phyloP scores from a whole-genome alignment of 1,284 basidiomycete genomes.

The Boletus semigastroideus region DNA sequence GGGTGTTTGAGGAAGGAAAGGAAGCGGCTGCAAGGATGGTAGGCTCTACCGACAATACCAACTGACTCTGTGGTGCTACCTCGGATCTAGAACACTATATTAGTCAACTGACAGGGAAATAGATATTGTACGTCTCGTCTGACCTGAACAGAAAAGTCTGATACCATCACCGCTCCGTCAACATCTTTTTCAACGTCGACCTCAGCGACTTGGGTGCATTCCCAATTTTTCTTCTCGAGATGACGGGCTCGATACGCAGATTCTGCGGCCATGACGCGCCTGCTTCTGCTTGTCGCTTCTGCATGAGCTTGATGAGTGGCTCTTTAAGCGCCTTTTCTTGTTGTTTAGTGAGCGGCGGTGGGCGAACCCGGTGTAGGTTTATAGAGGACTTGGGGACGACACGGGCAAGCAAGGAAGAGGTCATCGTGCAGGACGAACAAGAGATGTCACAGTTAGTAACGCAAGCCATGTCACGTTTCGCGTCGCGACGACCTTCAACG shows the following conservation, averaged over 20 bases:
- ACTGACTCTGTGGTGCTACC: no score
- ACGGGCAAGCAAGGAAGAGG: slow-evolving; percentile 37
- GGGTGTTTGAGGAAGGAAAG: slow-evolving; percentile 54
- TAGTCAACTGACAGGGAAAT: not conserved
- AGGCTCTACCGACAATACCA: not conserved
- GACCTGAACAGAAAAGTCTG: slow-evolving; percentile 4
- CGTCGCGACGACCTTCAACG: slow-evolving; percentile 4
- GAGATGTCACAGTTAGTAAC: not conserved
- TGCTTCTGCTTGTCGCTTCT: slow-evolving; percentile 37
- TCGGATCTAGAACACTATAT: not conserved
- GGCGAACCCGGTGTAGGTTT: slow-evolving; percentile 25
- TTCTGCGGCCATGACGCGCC: slow-evolving; percentile 43
- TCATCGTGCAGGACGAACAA: not conserved
- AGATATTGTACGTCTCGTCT: not conserved
- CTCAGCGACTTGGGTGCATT: slow-evolving; percentile 37
- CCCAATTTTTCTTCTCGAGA: slow-evolving; percentile 38
- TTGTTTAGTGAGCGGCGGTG: slow-evolving; percentile 31
- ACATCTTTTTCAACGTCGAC: slow-evolving; percentile 36
- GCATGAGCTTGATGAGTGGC: slow-evolving; percentile 41
- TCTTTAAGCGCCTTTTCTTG: slow-evolving; percentile 33
- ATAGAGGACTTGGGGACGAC: slow-evolving; percentile 39
- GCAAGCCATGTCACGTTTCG: slow-evolving; percentile 18
- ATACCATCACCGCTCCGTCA: slow-evolving; percentile 37
- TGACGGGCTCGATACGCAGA: slow-evolving; percentile 44
- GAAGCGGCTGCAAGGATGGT: not conserved